Evolutionary conservation across 495 filamentous ascomycete species (phyloP), one percentile per base, ranked within the genome.

Genomic region (Bathelium albidoporum): DNA sequence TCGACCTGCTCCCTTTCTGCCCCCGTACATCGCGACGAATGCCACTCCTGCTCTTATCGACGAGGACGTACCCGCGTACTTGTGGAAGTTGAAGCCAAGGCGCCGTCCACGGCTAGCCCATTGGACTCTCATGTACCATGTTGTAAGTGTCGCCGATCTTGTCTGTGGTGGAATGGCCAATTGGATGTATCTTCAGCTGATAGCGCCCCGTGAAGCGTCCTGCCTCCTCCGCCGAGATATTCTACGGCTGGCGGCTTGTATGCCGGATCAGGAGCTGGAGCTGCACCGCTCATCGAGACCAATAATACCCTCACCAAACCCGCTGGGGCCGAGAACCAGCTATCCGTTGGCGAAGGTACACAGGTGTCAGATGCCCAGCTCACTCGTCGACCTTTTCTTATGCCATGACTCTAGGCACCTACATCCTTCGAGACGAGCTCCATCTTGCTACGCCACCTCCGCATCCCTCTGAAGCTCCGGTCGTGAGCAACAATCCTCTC

Each of bases 371-470:
- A 36, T 59, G 29, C 20, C 41, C 22, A 24, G 53, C n/a, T 34
- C 28, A 45, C 44, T 55, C 63, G 66, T 39, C 64, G 44, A 44
- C 44, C 18, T 31, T 41, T 39, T 45, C 20, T 64, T 26, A 31
- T 44, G 20, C 26, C 36, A 59, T 73, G 62, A 75, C 65, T 60
- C 65, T 68, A 95, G 91, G 93, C 67, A 90, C 89, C 58, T 98
- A 98, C 70, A 80, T 85, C 44, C 82, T 97, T 22, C 85, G 87
- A 73, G 93, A 97, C 73, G 88, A 95, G 71, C 79, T 98, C 34
- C 88, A 89, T 62, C 87, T 98, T 32, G 93, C 94, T 52, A 97
- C 91, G 62, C 93, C 94, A 61, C 94, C 91, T 62, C 91, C 95
- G 4, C 93, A 97, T 74, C 93, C 93, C 29, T 92, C 91, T 60